Conservation (phyloP, 208 protist species). For the Acanthamoeba castellanii region DNA sequence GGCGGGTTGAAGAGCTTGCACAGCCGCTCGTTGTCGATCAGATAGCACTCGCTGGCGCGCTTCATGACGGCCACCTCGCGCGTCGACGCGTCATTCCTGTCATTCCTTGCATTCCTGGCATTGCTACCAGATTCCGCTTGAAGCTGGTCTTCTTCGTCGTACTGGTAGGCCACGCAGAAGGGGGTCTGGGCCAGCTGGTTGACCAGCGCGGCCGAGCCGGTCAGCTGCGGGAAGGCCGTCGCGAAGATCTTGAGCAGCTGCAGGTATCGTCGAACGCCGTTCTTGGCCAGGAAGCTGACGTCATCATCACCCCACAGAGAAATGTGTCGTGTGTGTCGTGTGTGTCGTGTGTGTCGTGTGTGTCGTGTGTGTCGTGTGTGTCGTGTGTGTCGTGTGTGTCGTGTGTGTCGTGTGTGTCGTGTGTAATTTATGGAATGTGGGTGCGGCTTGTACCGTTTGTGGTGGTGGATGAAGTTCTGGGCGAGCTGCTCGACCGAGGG, state of each 20-base stretch:
- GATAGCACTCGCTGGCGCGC: constrained; percentile 2
- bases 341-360: no score
- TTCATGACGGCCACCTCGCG: constrained; percentile 13
- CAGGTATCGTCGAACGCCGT: background rate
- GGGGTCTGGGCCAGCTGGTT: background rate
- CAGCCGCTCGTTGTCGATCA: constrained; percentile 40
- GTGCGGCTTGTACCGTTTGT: background rate
- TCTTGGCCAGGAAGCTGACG: background rate
- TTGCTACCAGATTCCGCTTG: background rate
- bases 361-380: no score
- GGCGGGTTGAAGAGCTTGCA: constrained; percentile 6
- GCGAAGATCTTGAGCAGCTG: constrained; percentile 27
- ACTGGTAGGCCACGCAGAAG: constrained; percentile 41
- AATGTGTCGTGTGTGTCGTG: no score
- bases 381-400: no score
- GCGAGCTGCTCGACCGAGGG: constrained; percentile 45
- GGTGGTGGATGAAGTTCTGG: background rate
- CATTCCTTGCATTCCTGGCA: background rate
- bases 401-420: no score
- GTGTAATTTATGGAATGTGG: background rate
- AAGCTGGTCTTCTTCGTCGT: background rate
- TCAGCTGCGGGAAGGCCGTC: constrained; percentile 13
- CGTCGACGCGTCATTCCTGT: background rate
- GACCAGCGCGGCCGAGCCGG: background rate
- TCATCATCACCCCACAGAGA: background rate